Percentiles rank a stretch among this genome's conserved stretches.
phyloP scores from a whole-genome alignment of 169 alveolate genomes.

The Plasmodium coatneyi region DNA sequence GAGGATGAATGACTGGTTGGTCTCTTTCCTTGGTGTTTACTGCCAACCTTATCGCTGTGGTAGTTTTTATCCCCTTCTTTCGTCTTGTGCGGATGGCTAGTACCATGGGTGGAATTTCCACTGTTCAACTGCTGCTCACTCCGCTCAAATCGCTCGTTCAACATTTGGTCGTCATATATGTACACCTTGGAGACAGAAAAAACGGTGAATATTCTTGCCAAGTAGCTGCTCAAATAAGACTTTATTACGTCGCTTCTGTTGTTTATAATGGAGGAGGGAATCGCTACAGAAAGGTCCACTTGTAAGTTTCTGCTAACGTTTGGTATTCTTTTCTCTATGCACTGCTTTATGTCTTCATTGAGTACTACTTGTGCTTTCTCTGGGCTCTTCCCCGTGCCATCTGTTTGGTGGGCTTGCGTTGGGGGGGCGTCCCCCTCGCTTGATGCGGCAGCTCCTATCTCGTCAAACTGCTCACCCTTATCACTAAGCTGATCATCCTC shows the following conservation, averaged over 20 bases:
- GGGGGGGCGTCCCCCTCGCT: background rate
- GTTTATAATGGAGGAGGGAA: conserved; percentile 67
- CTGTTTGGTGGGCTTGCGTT: background rate
- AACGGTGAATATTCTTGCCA: conserved; percentile 65
- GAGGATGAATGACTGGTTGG: background rate
- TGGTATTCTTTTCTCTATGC: conserved; percentile 38
- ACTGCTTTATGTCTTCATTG: conserved; percentile 29
- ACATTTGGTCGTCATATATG: conserved; percentile 44
- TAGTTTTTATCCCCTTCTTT: background rate
- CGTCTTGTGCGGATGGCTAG: background rate
- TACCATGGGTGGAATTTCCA: background rate
- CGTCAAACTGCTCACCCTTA: background rate
- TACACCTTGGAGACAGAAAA: conserved; percentile 53
- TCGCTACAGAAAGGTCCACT: conserved; percentile 40
- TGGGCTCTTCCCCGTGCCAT: background rate
- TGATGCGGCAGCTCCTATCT: background rate
- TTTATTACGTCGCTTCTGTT: conserved; percentile 65
- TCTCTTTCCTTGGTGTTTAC: background rate
- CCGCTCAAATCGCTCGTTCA: background rate
- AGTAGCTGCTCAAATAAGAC: conserved; percentile 47
- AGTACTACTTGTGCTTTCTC: background rate
- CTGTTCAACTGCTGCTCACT: background rate
- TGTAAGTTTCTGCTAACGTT: conserved; percentile 60
- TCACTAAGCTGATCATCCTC: background rate
- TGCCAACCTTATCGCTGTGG: background rate